Evolutionary conservation across 805 yeast species (phyloP), one percentile per base, ranked within the genome.

Genomic region (Brettanomyces sp.): DNA sequence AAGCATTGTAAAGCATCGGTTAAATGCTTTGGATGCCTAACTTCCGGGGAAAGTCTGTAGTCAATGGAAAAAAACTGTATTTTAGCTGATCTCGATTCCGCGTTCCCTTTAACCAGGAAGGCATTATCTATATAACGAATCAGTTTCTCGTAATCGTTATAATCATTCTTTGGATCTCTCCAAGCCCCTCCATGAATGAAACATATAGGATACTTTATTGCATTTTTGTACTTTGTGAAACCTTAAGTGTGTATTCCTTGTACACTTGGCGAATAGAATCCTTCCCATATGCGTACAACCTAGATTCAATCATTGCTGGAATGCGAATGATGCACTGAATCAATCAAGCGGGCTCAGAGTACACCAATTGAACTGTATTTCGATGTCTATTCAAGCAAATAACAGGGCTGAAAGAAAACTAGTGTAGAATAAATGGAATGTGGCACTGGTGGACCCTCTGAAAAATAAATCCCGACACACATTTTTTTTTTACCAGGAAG

Each of bases 111-210:
- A 39, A 21, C 13, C 14, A 11, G 5, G 30, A 33, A n/a, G 18
- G 28, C n/a, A 34, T 36, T 21, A 4, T 43, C 35, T 25, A 33
- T 32, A 18, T 18, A 33, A 9, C 13, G 21, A 22, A 62, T 51
- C 39, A 79, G 47, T 11, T 51, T 52, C 8, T 65, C 65, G 45
- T 76, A 78, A 54, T 83, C 91, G 36, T 70, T 62, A 25, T 65
- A 72, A 0, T 89, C 81, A 56, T 82, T 81, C 3, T 50, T 58
- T 1, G 79, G 76, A 56, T 84, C 95, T 49, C 86, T 69, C 95
- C 95, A 87, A 0, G 89, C 95, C 0, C 96, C 96, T 1, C 96
- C 96, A 62, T 87, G 96, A 36, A 87, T 72, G 52, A 79, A 80
- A 1, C 85, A 70, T 5, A 57, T 35, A 8, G 45, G 44, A 25